Evolutionary conservation across 306 rosid genomes (phyloP).

Genomic region (Acacia crassicarpa): DNA sequence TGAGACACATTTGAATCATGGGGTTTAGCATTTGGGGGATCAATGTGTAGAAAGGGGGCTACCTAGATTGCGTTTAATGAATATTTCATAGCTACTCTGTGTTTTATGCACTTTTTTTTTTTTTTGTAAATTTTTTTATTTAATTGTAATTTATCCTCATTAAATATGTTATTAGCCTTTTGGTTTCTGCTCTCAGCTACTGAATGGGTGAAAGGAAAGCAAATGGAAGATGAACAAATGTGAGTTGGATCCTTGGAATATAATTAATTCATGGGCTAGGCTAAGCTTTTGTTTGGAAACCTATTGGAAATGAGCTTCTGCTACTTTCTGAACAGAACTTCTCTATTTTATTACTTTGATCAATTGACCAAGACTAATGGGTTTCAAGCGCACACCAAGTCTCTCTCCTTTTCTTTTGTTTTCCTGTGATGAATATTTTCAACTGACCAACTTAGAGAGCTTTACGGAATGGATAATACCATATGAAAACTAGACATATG

Average conservation of each 20-base stretch:
- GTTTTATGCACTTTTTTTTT: neutral
- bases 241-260: neutral
- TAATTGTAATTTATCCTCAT: neutral
- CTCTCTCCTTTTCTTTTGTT: neutral
- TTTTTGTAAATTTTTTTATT: neutral
- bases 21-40: neutral
- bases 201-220: slow-evolving; percentile 90
- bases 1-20: neutral
- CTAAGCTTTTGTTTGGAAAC: neutral
- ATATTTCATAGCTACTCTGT: neutral
- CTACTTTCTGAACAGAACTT: neutral
- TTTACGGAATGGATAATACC: neutral
- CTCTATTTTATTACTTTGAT: neutral
- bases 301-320: neutral
- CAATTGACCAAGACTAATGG: neutral
- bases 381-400: neutral
- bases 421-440: neutral
- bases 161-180: slow-evolving; percentile 1
- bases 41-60: neutral
- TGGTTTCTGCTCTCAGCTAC: slow-evolving; percentile 55
- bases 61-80: neutral
- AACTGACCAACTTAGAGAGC: neutral
- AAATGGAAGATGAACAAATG: neutral
- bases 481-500: neutral
- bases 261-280: neutral